Percentiles rank a stretch among this genome's conserved stretches.
These are phyloP conservation scores for Cercospora sesami DNA, from an alignment of 2,329 filamentous ascomycete genomes.

Conservation along the genomic window DNA sequence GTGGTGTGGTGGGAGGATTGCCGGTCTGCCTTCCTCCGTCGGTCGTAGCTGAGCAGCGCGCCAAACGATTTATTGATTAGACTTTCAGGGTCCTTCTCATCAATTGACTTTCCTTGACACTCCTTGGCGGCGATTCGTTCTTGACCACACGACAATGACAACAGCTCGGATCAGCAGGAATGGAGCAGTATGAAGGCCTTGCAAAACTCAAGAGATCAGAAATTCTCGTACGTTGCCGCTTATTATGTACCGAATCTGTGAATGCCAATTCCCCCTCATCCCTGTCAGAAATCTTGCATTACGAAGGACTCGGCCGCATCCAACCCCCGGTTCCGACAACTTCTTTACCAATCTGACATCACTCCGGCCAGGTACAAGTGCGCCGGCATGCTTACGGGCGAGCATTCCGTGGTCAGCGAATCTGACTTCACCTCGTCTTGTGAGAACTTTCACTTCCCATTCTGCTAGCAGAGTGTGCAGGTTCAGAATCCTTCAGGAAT, in stretches of 20 bases:
- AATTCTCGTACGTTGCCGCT: background rate
- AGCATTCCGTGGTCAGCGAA: background rate
- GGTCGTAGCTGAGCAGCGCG: background rate
- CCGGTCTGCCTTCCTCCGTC: background rate
- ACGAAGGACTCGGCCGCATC: background rate
- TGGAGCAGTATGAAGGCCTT: background rate
- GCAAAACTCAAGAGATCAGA: background rate
- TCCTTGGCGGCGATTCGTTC: background rate
- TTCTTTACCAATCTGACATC: background rate
- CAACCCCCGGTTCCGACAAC: background rate
- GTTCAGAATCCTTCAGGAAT: background rate
- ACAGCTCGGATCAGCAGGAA: background rate
- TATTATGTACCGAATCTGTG: background rate
- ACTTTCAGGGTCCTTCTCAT: slow-evolving; percentile 2
- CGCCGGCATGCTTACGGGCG: background rate
- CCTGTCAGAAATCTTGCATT: background rate
- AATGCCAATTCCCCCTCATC: background rate
- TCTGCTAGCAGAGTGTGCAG: background rate
- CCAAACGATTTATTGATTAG: slow-evolving; percentile 1
- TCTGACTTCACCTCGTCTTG: background rate
- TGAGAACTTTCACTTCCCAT: background rate
- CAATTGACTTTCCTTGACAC: background rate
- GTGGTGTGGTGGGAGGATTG: background rate
- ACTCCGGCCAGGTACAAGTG: background rate
- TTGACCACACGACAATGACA: background rate